Base-by-base conservation (phyloP, 352 stramenopile genomes). In the Pythium dissimile region DNA sequence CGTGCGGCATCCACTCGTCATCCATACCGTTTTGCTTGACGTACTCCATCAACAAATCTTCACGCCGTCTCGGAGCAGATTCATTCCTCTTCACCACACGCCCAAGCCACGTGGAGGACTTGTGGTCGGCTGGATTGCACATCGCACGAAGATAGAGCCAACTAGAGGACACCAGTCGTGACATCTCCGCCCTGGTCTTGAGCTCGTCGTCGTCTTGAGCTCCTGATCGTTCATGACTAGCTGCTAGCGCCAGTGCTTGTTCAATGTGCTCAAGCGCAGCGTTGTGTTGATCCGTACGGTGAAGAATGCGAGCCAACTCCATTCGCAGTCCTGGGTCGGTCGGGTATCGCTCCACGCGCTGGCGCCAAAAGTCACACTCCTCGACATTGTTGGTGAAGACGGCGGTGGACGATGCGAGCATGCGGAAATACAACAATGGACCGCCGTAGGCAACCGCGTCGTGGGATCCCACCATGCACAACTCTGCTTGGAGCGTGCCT, bases 1-100 rank as follows among this genome's bases (percentile, higher is more conserved):
- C 48, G 10, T 47, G n/a, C 13, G 48, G 32, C 31, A 46, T 35
- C 48, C 48, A 56, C 48, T 56, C 48, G 23, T 56, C 48, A 10
- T 56, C 48, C 1, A 56, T 1, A 23, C 13, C 24, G 20, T 5
- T 32, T 11, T 24, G 10, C 24, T 56, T 5, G 5, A 46, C 27
- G 48, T 28, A 56, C 12, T 5, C 9, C 3, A 39, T n/a, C 7
- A 39, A 24, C 21, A n/a, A 13, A n/a, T 52, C 30, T 39, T 31
- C 30, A 4, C 27, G 13, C 7, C n/a, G 5, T 52, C 31, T 10
- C 5, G 18, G 21, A 5, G 18, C 20, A 30, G 20, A 27, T 7
- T 5, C 6, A 10, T 10, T 13, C 23, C n/a, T 52, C 3, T 24
- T 39, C 15, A 47, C 28, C 41, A 47, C 7, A 24, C 18, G 20